phyloP scores from a whole-genome alignment of 164 flowering plant species.

The Echeveria elegans region DNA sequence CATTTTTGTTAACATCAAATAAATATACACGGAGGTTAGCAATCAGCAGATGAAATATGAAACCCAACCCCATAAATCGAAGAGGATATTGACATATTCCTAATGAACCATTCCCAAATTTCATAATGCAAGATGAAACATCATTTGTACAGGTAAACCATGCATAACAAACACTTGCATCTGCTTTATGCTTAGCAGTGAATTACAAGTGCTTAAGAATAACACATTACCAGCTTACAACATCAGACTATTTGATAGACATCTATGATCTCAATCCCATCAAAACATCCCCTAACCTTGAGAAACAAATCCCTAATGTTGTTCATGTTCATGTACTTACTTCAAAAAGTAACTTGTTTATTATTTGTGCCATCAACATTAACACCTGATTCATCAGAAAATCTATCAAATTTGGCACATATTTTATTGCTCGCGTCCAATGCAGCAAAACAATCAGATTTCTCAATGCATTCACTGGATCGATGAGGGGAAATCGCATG shows the following conservation, averaged over 20 bases:
- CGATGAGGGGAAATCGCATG: slow-evolving; percentile 24
- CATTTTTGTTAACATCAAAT: slow-evolving; percentile 95
- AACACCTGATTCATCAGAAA: slow-evolving; percentile 12
- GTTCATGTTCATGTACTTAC: not conserved
- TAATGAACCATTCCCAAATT: slow-evolving; percentile 49
- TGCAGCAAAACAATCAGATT: slow-evolving; percentile 34
- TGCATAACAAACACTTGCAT: slow-evolving; percentile 28
- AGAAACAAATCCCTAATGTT: slow-evolving; percentile 34
- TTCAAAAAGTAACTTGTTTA: not conserved
- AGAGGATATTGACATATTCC: slow-evolving; percentile 26
- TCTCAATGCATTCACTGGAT: slow-evolving; percentile 50
- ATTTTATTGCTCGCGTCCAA: slow-evolving; percentile 11
- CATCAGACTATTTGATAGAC: slow-evolving; percentile 19
- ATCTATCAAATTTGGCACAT: slow-evolving; percentile 17
- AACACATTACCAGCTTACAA: not conserved
- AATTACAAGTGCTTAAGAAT: not conserved
- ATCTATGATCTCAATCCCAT: slow-evolving; percentile 31
- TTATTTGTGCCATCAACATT: not conserved
- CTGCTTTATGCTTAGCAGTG: slow-evolving; percentile 8
- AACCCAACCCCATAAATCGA: slow-evolving; percentile 58
- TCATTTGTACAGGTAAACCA: slow-evolving; percentile 68
- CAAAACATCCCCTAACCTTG: slow-evolving; percentile 25
- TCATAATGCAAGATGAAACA: slow-evolving; percentile 35
- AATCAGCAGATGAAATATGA: slow-evolving; percentile 49
- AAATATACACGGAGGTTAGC: slow-evolving; percentile 45